Base-by-base conservation (phyloP, 2,329 filamentous ascomycete species). In the Fusarium ramigenum region DNA sequence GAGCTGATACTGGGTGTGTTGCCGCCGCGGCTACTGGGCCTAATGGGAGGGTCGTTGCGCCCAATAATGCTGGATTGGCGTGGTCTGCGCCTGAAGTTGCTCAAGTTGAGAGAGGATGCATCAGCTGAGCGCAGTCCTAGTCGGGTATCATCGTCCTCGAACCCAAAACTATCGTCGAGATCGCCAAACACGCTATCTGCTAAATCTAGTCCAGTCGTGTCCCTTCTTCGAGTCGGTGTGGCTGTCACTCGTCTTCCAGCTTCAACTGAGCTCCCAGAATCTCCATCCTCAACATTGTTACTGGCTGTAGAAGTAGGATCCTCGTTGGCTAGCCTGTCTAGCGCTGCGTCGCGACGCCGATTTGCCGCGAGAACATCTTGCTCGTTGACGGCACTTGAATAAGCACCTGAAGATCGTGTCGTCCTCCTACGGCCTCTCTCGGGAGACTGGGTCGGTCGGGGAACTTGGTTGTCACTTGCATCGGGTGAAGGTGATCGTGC, bases 21-120 rank as follows among this genome's bases (percentile, higher is more conserved):
- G 19, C 83, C 81, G 9, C 85, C 83, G 25, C 86, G 82, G 78
- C 87, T 89, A 79, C 86, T 87, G 6, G 87, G 87, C 43, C 87
- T 82, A 66, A 88, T 89, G 4, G 85, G 85, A 30, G 82, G 85
- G 47, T 88, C 86, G 46, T 87, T 86, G 54, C 84, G 84, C 37
- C 86, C 85, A 44, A 86, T 80, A 52, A 88, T 83, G 77, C 87
- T 89, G 16, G 87, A 87, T 77, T 84, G 83, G 15, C 86, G 83
- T 30, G 86, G 83, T 12, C 82, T 78, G 28, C 85, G 83, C 69
- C 83, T 85, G 75, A 87, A 86, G 64, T 83, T 82, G 69, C 83
- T 84, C 36, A 87, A 78, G 34, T 84, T 87, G 67, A 87, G 80
- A 3, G 83, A 83, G 1, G 87, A 87, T 3, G 83, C 83, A 44